phyloP scores from a whole-genome alignment of 768 basidiomycete species.

The Auricularia auricula-judae region DNA sequence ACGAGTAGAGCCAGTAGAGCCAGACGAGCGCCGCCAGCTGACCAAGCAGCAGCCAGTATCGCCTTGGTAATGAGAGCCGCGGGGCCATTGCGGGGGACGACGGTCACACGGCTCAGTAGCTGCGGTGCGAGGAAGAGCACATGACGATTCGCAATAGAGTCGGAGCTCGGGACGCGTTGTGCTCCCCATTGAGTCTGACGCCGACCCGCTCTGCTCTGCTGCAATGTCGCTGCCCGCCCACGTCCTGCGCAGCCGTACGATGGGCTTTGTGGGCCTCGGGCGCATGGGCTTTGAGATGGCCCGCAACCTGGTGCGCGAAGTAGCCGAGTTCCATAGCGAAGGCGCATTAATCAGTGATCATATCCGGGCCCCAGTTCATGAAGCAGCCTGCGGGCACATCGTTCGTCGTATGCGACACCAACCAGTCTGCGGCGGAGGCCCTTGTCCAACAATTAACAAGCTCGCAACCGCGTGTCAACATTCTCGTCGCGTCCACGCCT shows the following conservation, averaged over 20 bases:
- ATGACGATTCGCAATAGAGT: no score
- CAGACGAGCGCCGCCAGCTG: neutral
- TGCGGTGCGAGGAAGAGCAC: neutral
- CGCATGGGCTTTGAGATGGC: slow-evolving; percentile 87
- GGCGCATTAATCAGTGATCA: neutral
- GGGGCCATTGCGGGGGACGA: neutral
- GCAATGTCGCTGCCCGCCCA: slow-evolving; percentile 1
- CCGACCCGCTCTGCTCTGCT: neutral
- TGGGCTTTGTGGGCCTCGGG: slow-evolving; percentile 78
- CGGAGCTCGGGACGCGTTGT: no score
- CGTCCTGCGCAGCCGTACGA: slow-evolving; percentile 4
- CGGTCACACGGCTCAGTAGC: neutral
- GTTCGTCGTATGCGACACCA: slow-evolving; percentile 73
- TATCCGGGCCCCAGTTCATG: slow-evolving; percentile 32
- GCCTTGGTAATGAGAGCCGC: neutral
- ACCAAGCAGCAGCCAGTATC: neutral
- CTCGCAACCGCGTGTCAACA: slow-evolving; percentile 46
- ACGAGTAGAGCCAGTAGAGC: neutral
- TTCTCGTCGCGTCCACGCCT: slow-evolving; percentile 52
- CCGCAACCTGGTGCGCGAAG: slow-evolving; percentile 40
- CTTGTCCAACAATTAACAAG: slow-evolving; percentile 47
- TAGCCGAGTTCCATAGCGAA: neutral
- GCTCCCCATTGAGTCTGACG: no score
- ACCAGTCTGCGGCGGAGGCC: slow-evolving; percentile 41
- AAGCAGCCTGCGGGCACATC: slow-evolving; percentile 43